phyloP scores from a whole-genome alignment of 106 monocot genomes.

The Xerophyta viscosa region DNA sequence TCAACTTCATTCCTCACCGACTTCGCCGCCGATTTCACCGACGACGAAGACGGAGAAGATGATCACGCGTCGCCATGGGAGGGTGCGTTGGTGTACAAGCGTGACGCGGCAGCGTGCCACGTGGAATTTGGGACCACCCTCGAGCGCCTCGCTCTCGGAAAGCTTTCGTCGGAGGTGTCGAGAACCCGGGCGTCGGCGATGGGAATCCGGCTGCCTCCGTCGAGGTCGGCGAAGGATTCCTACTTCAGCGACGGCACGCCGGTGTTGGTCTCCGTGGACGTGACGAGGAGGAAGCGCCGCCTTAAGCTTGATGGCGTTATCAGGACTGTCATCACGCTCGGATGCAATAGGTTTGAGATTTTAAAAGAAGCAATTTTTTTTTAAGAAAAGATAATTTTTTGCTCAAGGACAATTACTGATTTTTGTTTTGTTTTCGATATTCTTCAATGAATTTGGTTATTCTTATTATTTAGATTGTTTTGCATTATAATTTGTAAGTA shows the following conservation, averaged over 20 bases:
- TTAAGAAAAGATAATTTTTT: background rate
- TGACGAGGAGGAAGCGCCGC: constrained; percentile 72
- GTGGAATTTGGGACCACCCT: constrained; percentile 79
- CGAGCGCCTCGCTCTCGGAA: constrained; percentile 68
- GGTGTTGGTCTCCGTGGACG: constrained; percentile 62
- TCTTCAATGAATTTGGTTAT: too few species aligned
- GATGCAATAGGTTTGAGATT: constrained; percentile 57
- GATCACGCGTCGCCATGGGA: constrained; percentile 68
- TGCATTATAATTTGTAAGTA: too few species aligned
- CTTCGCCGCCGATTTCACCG: constrained; percentile 9
- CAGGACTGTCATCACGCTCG: constrained; percentile 82
- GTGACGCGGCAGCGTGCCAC: constrained; percentile 62
- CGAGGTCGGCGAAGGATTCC: constrained; percentile 11
- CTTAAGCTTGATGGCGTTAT: constrained; percentile 86
- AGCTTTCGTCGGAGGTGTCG: constrained; percentile 46
- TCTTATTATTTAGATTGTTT: too few species aligned
- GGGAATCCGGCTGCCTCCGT: constrained; percentile 58
- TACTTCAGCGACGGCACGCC: constrained; percentile 38
- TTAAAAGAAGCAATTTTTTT: background rate
- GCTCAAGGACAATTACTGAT: background rate
- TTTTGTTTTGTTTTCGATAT: background rate
- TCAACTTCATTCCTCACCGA: constrained; percentile 7
- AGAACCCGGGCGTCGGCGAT: constrained; percentile 61
- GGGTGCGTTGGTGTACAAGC: constrained; percentile 77
- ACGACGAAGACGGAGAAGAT: constrained; percentile 20